phyloP scores from a whole-genome alignment of 1,139 yeast genomes.

The Suhomyces atakaporum region DNA sequence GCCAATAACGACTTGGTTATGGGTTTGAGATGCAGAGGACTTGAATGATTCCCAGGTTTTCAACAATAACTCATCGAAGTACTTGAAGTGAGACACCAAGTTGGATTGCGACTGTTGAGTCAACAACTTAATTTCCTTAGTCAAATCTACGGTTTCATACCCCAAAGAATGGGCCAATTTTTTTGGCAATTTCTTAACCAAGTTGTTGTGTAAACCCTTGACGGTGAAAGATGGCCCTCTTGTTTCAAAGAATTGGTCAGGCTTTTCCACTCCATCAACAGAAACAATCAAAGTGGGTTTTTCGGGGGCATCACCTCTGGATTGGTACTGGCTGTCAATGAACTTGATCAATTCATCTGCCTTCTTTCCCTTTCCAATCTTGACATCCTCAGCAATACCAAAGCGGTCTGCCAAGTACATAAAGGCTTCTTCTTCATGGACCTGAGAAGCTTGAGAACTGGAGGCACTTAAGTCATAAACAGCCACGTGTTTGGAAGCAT shows the following conservation, averaged over 20 bases:
- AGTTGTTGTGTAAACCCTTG: conserved; percentile 15
- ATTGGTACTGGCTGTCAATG: conserved; percentile 24
- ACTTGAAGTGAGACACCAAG: conserved; percentile 37
- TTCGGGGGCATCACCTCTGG: conserved; percentile 4
- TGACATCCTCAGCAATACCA: conserved; percentile 36
- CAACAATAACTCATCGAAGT: conserved; percentile 33
- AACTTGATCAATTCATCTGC: conserved; percentile 29
- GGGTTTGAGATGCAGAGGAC: conserved; percentile 6
- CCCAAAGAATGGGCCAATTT: conserved; percentile 16
- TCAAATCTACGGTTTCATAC: conserved; percentile 23
- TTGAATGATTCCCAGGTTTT: conserved; percentile 40
- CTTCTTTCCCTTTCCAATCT: conserved; percentile 29
- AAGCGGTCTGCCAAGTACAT: conserved; percentile 45
- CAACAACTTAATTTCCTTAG: conserved; percentile 38
- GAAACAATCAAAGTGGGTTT: conserved; percentile 40
- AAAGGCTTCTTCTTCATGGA: conserved; percentile 24
- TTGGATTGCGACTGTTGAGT: conserved; percentile 19
- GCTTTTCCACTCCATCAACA: conserved; percentile 42
- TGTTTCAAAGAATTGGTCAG: conserved; percentile 24
- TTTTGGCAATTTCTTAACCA: conserved; percentile 23
- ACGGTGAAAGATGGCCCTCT: conserved; percentile 23
- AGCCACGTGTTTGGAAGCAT: conserved; percentile 9
- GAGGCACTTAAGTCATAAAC: conserved; percentile 23
- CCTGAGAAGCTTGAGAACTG: conserved; percentile 11
- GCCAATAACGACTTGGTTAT: conserved; percentile 13